Base-by-base conservation (phyloP, 2,329 filamentous ascomycete genomes). In the Sclerotiophoma versabilis region DNA sequence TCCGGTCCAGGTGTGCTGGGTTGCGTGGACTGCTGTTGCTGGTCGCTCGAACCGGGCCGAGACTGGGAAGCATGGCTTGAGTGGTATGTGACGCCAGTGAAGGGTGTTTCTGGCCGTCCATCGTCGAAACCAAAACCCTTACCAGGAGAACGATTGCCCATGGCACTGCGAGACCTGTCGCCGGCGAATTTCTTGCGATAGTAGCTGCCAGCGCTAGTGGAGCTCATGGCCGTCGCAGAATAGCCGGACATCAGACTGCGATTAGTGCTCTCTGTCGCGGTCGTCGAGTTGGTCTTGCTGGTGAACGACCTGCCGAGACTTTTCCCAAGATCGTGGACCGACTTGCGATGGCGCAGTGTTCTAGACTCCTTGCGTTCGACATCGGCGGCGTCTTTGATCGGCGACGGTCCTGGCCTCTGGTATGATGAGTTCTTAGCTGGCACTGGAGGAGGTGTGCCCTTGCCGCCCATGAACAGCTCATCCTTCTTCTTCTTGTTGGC, bases 181-280 rank as follows among this genome's bases (percentile, higher is more conserved):
- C 68, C 75, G 67, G 81, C 71, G 75, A 79, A 71, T 61, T 88
- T 89, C 68, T 90, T 90, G 57, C 93, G 86, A 25, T 92, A 93
- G 60, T 96, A 86, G 76, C 93, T 98, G 48, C 93, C 95, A 14
- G 95, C 95, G 76, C 95, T 98, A 14, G 95, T 98, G 44, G 92
- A 91, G 73, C 93, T 98, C 75, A 97, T 92, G 11, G 85, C 93
- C 44, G 93, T 88, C 0, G 95, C 95, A 47, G 95, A 98, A 46
- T 86, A 83, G 3, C 93, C 95, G 73, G 93, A 98, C 93, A 97
- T 97, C 36, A 99, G 75, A 67, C 91, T 98, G 65, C 89, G 86
- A 64, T 88, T 87, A 14, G 92, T 97, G 60, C 88, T 91, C 33
- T 83, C 85, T 60, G 85, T 89, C 54, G 80, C 80, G 64, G 83